Base-by-base conservation (phyloP, 306 rosid species). In the Cicer pinnatifidum region DNA sequence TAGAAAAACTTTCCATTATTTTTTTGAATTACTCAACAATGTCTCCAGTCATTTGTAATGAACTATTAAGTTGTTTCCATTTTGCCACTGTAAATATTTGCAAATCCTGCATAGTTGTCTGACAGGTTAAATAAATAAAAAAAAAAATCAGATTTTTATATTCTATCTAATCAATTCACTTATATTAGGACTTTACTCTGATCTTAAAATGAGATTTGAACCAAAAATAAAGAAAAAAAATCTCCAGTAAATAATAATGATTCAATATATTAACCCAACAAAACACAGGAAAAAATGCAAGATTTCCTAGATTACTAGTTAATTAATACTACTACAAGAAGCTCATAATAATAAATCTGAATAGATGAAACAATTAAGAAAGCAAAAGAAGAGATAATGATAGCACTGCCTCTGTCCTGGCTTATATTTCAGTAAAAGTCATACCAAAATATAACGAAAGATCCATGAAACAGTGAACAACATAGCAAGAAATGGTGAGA, bases 351-450 rank as follows among this genome's bases (percentile, higher is more conserved):
- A 41, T 44, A 57, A 73, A 73, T 45, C 19, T 46, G 46, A 82
- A 40, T 37, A 54, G 62, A 44, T 46, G 17, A 68, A 37, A 69
- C 72, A 50, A 28, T 28, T 28, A 28, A 72, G 67, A 67, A 47
- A 33, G 35, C 39, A 67, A 58, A 67, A 23, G n/a, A 10, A 59
- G 5, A 20, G 33, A 60, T 17, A 38, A 60, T 50, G 44, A 73
- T 13, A 84, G 96, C 98, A 87, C 96, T 88, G 98, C 89, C 98
- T 91, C 94, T 86, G 73, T 40, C 95, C 98, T 81, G 90, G 82
- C 92, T 60, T 60, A 5, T 28, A 16, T 38, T 10, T 35, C 3
- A 12, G 3, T 57, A 12, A 64, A 67, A 51, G 41, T 77, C 63
- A 84, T 3, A 43, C 70, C 56, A 75, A 48, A 75, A 74, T 59